Base-by-base conservation (phyloP, 2,329 filamentous ascomycete genomes). In the Leptographium flavum region DNA sequence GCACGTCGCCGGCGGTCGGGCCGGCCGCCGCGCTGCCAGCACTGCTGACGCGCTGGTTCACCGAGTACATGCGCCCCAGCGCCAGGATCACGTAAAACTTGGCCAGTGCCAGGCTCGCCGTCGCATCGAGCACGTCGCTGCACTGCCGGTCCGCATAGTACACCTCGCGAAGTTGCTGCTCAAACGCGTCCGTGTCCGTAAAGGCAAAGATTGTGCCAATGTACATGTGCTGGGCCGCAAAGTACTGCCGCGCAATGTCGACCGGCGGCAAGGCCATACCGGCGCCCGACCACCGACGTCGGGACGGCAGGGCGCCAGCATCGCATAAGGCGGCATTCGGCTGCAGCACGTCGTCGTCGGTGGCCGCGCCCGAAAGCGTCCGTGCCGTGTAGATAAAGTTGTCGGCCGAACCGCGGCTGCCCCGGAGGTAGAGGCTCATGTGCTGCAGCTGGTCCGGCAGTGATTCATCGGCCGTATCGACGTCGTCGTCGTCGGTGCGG, bases 131-230 rank as follows among this genome's bases (percentile, higher is more conserved):
- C 2, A 58, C 52, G 2, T 65, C 57, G 39, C 71, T 62, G 0
- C 63, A 63, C 1, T 60, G 57, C 2, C 62, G 59, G 9, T 58
- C 57, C 17, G 31, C 6, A 5, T 31, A 6, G 45, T 74, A 73
- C 4, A 68, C 65, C 25, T 61, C 54, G 14, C 60, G 49, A 1
- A 75, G 58, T 23, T 66, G 60, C 31, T 57, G 52, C 47, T 73
- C 69, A 43, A 74, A 74, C 15, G 63, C 55, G 4, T 59, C 53
- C 0, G 69, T 68, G 23, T 69, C 64, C 0, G 69, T 64, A 38
- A 75, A 69, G 11, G 68, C 67, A 48, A 76, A 75, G 10, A 76
- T 76, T 14, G 71, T 74, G 11, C 72, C 72, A 17, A 76, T 74
- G 45, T 73, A 75, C 30, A 63, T 63, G 54, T 74, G 71, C 47